Base-by-base conservation (phyloP, 306 rosid species). In the Rosa chinensis region DNA sequence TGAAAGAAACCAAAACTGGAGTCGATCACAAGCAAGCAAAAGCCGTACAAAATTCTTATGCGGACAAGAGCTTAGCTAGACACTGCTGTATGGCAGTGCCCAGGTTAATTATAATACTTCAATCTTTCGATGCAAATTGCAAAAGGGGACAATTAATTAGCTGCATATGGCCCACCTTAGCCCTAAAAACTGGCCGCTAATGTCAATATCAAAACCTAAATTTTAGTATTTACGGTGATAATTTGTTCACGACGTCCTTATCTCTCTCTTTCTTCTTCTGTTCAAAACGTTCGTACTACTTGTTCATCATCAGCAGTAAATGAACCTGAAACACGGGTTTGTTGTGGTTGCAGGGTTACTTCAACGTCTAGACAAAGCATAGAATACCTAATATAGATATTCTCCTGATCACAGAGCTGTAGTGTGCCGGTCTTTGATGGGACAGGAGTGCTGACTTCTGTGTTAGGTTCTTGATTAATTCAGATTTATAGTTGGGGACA, bases 171-270 rank as follows among this genome's bases (percentile, higher is more conserved):
- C 16, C 78, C 68, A 5, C n/a, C 78, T 35, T 44, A 47, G 43
- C 28, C 20, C 70, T 78, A 16, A 59, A 59, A 44, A 75, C 39
- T 67, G 50, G n/a, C 77, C 56, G 80, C 45, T 59, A 61, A 69
- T 7, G 80, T 81, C 80, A 61, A 23, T 5, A 7, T 75, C 80
- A 37, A 21, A n/a, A 28, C 62, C 82, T 78, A 4, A 6, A 9
- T 8, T 17, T 44, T 2, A 32, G 37, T 32, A 32, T 32, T 32
- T 1, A 20, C 45, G 58, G 70, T 75, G 58, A 17, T 25, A 21
- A 75, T 75, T 44, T n/a, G 78, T 45, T 59, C 48, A n/a, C 18
- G 6, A 25, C 40, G 43, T 49, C 28, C 52, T 21, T 66, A 32
- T 63, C 48, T 3, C 10, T 14, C 8, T 16, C n/a, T 32, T 62